phyloP scores from a whole-genome alignment of 164 flowering plant genomes.

The Aristolochia contorta region DNA sequence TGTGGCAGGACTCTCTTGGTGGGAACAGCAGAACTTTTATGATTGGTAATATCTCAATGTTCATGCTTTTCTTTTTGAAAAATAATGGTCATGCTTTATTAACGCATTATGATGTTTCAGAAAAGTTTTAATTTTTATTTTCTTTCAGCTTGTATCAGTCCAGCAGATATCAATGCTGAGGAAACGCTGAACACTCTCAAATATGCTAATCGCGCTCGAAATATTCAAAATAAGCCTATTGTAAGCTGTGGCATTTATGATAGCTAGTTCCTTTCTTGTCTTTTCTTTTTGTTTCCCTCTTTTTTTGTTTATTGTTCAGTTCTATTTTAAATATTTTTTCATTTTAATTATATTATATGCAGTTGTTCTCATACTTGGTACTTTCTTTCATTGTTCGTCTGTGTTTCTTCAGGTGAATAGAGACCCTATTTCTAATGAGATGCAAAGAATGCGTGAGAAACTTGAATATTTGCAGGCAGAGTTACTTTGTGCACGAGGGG shows the following conservation, averaged over 20 bases:
- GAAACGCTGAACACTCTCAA: conserved; percentile 97
- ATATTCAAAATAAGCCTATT: conserved; percentile 93
- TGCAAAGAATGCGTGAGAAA: conserved; percentile 93
- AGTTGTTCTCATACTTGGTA: not conserved
- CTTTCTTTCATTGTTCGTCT: not conserved
- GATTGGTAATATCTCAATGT: conserved; percentile 55
- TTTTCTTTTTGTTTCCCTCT: not conserved
- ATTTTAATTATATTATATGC: not conserved
- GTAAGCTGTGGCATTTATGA: conserved; percentile 39
- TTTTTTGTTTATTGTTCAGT: not conserved
- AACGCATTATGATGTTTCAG: not conserved
- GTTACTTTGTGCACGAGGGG: conserved; percentile 68
- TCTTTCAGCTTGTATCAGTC: conserved; percentile 88
- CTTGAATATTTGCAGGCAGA: conserved; percentile 89
- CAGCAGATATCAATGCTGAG: conserved; percentile 98
- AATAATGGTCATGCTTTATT: no score
- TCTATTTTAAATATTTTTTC: not conserved
- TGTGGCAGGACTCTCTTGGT: conserved; percentile 93
- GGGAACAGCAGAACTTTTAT: conserved; percentile 99
- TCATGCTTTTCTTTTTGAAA: no score
- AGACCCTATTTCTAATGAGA: conserved; percentile 86
- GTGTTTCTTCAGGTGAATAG: conserved; percentile 62
- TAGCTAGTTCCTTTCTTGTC: conserved; percentile 3
- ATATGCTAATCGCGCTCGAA: conserved; percentile 98
- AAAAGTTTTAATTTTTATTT: not conserved